Base-by-base conservation (phyloP, 768 basidiomycete species). In the Inosperma sp. region DNA sequence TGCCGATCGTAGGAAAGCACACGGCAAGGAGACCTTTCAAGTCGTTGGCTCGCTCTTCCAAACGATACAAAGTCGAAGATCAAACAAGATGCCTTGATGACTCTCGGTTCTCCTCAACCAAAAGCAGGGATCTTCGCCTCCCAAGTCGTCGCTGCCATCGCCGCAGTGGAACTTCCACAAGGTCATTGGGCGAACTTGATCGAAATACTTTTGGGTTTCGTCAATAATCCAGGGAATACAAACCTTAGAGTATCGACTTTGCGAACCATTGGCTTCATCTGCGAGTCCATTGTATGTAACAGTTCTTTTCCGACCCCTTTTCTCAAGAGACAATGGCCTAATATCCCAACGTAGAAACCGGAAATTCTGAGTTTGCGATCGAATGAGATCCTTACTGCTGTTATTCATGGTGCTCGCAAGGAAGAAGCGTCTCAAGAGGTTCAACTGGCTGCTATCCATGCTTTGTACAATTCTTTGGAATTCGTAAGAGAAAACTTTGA, bases 401-500 rank as follows among this genome's bases (percentile, higher is more conserved):
- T 99, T 51, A 95, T 99, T 43, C 95, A 98, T 65, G 96, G 96
- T 7, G 95, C 94, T 21, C 81, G 95, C 44, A 95, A 94, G 69
- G 96, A 98, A 56, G 96, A 99, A 62, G 79, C 89, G 0, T 92
- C 91, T 2, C 49, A 77, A 12, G 93, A 98, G 0, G 96, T 99
- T 12, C 96, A 97, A 60, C 73, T 87, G 13, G 90, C 95, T 29
- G 96, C 96, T 4, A 86, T 98, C 63, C 84, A 86, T 64, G 93
- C 96, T 0, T 73, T 99, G 13, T 88, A 79, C 71, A 97, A 98
- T 72, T 97, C 94, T 5, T 80, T 99, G 19, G 94, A 96, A 66
- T 99, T 99, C 65, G 89, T 98, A 48, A 84, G 92, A 56, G 93
- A 95, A 59, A 99, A 99, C 70, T 98, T 99, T 64, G 92, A 96